These are phyloP conservation scores for Arthromyces matolae DNA, from an alignment of 768 basidiomycete species.

Conservation along the genomic window DNA sequence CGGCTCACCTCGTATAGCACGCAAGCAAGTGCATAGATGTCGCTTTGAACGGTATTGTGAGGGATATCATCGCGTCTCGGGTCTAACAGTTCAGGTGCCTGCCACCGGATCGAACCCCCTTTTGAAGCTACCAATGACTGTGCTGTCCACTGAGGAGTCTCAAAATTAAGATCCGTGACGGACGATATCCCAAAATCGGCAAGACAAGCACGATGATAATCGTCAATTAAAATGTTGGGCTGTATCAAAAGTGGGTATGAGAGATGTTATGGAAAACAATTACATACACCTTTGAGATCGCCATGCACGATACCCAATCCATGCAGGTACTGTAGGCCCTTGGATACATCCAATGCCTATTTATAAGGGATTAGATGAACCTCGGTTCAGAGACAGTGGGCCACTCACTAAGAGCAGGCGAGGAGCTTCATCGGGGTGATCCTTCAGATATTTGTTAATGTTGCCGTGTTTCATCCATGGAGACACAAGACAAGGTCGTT, in stretches of 20 bases:
- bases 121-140: neutral
- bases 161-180: neutral
- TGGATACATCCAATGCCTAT: neutral
- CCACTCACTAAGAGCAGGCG: conserved; percentile 4
- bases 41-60: neutral
- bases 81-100: conserved; percentile 6
- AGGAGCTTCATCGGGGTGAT: neutral
- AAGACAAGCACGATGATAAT: neutral
- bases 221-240: conserved; percentile 1
- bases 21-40: no score
- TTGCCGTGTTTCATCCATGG: conserved; percentile 14
- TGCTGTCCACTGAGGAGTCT: conserved; percentile 2
- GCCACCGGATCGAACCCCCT: conserved; percentile 6
- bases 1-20: neutral
- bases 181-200: conserved; percentile 11
- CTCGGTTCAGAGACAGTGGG: no score
- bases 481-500: conserved; percentile 11
- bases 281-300: conserved; percentile 3
- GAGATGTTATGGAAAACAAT: neutral
- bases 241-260: neutral
- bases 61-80: neutral
- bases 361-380: no score
- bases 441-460: neutral
- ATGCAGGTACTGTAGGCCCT: conserved; percentile 2
- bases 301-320: neutral